Evolutionary conservation across 2,329 filamentous ascomycete genomes (phyloP).

Genomic region (Lasiodiplodia gonubiensis): DNA sequence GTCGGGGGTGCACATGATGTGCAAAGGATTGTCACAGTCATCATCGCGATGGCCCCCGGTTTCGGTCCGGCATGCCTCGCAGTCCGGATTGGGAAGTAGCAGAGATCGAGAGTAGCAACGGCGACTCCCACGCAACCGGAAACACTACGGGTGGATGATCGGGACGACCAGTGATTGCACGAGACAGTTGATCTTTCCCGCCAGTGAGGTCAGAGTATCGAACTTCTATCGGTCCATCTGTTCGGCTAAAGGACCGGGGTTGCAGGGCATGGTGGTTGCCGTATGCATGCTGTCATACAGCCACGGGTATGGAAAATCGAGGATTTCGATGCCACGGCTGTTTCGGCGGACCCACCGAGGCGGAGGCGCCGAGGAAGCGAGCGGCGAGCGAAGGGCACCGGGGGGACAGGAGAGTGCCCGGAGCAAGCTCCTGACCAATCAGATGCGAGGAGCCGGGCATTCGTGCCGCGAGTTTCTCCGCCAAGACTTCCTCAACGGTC

Average conservation of each 20-base stretch:
- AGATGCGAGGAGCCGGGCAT: not conserved
- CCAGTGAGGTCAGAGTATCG: not conserved
- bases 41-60: not conserved
- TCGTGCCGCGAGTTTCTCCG: not conserved
- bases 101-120: not conserved
- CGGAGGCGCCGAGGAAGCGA: conserved; percentile 15
- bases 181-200: not conserved
- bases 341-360: conserved; percentile 12
- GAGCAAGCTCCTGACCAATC: conserved; percentile 21
- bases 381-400: not conserved
- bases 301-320: not conserved
- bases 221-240: conserved; percentile 15
- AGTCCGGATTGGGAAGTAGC: not conserved
- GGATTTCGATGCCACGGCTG: conserved; percentile 16
- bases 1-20: not conserved
- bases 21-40: not conserved
- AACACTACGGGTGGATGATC: conserved; percentile 5
- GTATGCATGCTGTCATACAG: not conserved
- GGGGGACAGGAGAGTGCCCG: not conserved
- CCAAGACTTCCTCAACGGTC: conserved; percentile 14
- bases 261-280: not conserved
- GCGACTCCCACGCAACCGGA: not conserved
- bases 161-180: conserved; percentile 5
- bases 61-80: not conserved
- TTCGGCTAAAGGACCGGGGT: conserved; percentile 12